Evolutionary conservation across 2,329 filamentous ascomycete genomes (phyloP).

Genomic region (Colletotrichum theobromicola): DNA sequence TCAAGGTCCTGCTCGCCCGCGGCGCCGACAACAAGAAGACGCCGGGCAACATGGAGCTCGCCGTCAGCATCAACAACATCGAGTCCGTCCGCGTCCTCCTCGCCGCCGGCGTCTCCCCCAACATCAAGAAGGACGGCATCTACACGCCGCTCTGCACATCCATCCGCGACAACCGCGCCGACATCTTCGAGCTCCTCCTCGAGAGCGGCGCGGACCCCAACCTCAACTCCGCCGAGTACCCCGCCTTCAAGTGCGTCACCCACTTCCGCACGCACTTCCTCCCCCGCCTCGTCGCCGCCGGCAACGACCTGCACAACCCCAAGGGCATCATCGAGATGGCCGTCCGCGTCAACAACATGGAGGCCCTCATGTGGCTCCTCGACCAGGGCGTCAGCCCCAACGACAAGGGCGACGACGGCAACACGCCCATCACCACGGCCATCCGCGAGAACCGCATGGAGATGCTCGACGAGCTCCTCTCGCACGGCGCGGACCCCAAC

Average conservation of each 20-base stretch:
- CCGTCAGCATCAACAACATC: conserved; percentile 66
- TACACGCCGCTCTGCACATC: conserved; percentile 73
- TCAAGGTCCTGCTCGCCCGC: conserved; percentile 62
- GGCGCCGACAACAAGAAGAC: conserved; percentile 66
- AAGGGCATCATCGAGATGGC: conserved; percentile 72
- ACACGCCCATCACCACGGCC: conserved; percentile 69
- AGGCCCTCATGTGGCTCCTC: conserved; percentile 65
- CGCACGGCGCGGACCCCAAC: conserved; percentile 65
- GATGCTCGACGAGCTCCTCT: conserved; percentile 63
- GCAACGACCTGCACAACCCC: conserved; percentile 62
- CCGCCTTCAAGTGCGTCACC: conserved; percentile 71
- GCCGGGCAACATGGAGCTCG: conserved; percentile 69
- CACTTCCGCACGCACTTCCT: conserved; percentile 68
- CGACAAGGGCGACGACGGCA: conserved; percentile 60
- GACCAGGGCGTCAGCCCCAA: conserved; percentile 66
- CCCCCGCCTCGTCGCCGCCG: conserved; percentile 63
- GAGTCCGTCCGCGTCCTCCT: conserved; percentile 64
- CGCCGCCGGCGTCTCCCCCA: conserved; percentile 64
- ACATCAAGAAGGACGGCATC: conserved; percentile 67
- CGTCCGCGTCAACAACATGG: conserved; percentile 64
- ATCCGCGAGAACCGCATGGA: conserved; percentile 65
- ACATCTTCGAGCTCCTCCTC: conserved; percentile 66
- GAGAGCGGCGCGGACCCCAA: conserved; percentile 66
- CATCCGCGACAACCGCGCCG: conserved; percentile 68
- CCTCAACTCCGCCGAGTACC: conserved; percentile 66